These are phyloP conservation scores for Punica granatum DNA, from an alignment of 345 rosid genomes.

Conservation along the genomic window DNA sequence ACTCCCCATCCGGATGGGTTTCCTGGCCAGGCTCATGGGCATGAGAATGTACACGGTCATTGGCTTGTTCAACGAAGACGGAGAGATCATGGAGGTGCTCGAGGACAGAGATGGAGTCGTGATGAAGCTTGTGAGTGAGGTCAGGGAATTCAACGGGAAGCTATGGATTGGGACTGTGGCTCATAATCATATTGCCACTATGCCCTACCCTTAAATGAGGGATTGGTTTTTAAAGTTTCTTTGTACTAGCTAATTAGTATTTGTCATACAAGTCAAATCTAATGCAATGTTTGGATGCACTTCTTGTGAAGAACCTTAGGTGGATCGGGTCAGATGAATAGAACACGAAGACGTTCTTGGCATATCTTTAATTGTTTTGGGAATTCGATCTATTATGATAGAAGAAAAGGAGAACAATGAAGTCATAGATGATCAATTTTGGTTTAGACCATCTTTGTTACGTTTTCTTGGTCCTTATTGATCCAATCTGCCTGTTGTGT, in stretches of 20 bases:
- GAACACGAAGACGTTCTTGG: too few relatives aligned
- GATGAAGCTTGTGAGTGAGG: conserved; percentile 93
- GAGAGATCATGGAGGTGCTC: conserved; percentile 68
- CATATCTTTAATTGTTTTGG: too few relatives aligned
- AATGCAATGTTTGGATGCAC: too few relatives aligned
- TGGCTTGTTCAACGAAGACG: conserved; percentile 48
- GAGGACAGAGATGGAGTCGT: conserved; percentile 82
- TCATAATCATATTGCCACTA: conserved; percentile 85
- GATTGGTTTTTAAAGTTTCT: background rate
- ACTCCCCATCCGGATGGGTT: conserved; percentile 55
- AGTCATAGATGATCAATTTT: too few relatives aligned
- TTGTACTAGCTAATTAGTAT: background rate
- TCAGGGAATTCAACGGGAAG: conserved; percentile 72
- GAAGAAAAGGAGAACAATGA: too few relatives aligned
- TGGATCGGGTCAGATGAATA: too few relatives aligned
- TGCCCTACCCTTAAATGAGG: conserved; percentile 44
- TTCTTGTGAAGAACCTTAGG: too few relatives aligned
- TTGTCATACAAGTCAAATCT: too few relatives aligned
- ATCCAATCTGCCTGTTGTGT: too few relatives aligned
- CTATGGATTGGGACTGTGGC: conserved; percentile 98
- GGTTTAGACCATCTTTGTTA: too few relatives aligned
- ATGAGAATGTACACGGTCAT: conserved; percentile 91
- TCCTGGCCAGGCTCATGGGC: conserved; percentile 71
- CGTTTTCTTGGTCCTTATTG: too few relatives aligned
- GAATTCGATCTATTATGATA: too few relatives aligned